A percentile compares a stretch with the other conserved stretches of the same genome.
Evolutionary conservation across 768 basidiomycete genomes (phyloP).

Genomic region (Lyophyllum atratum): DNA sequence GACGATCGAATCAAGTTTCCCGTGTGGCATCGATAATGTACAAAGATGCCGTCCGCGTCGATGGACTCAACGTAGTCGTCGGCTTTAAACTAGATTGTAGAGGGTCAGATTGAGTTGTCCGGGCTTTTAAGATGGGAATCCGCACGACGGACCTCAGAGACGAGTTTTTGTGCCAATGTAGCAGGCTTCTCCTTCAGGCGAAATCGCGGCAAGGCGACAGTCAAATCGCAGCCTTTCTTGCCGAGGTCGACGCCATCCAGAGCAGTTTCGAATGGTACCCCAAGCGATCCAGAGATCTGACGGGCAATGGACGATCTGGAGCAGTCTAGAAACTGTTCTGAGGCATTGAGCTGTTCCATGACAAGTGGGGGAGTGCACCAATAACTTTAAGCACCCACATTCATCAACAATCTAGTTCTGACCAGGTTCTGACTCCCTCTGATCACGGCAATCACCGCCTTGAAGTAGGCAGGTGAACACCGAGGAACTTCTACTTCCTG

Average conservation of each 20-base stretch:
- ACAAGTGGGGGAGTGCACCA: background rate
- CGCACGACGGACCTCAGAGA: background rate
- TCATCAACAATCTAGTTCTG: background rate
- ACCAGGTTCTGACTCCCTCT: background rate
- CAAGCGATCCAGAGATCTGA: conserved; percentile 5
- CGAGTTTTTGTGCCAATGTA: conserved; percentile 4
- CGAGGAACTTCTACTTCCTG: no score
- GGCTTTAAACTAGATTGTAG: background rate
- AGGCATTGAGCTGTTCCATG: background rate
- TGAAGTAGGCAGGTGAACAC: no score
- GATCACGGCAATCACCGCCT: conserved; percentile 1
- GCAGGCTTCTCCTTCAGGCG: conserved; percentile 7
- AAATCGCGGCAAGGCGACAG: conserved; percentile 73
- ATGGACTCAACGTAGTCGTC: conserved; percentile 8
- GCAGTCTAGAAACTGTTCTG: background rate
- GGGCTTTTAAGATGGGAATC: background rate
- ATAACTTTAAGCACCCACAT: background rate
- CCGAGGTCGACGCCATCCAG: conserved; percentile 76
- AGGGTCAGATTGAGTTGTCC: background rate
- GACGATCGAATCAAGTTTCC: conserved; percentile 8
- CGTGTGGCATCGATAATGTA: conserved; percentile 8
- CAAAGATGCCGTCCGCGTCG: conserved; percentile 10
- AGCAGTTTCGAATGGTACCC: conserved; percentile 13
- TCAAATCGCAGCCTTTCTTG: conserved; percentile 91
- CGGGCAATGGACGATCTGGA: conserved; percentile 1